Evolutionary conservation across 106 monocot species (phyloP).

Genomic region (Narthecium ossifragum): DNA sequence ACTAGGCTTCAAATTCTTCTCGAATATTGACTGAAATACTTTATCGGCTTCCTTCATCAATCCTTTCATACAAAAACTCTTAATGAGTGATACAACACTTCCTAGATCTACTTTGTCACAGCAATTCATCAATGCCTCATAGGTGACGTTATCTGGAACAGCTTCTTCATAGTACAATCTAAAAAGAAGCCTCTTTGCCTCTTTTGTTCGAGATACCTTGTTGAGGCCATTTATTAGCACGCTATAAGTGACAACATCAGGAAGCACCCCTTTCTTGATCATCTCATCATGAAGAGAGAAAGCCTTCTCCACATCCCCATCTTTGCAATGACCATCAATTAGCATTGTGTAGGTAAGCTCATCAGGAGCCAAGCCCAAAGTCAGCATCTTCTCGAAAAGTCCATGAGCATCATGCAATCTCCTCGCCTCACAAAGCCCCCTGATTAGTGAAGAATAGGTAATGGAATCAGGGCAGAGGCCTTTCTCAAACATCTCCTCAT

Average conservation of each 20-base stretch:
- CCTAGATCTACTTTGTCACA: conserved; percentile 41
- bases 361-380: conserved; percentile 41
- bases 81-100: conserved; percentile 50
- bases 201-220: conserved; percentile 54
- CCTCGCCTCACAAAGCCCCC: conserved; percentile 58
- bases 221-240: conserved; percentile 86
- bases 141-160: conserved; percentile 49
- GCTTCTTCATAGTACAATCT: conserved; percentile 41
- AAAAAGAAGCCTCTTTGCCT: conserved; percentile 65
- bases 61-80: conserved; percentile 85
- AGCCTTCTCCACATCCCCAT: conserved; percentile 60
- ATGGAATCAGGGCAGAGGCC: conserved; percentile 55
- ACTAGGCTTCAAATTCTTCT: conserved; percentile 39
- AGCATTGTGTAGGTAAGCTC: conserved; percentile 60
- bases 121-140: conserved; percentile 41
- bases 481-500: conserved; percentile 49
- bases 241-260: conserved; percentile 85
- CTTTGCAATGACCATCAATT: conserved; percentile 78
- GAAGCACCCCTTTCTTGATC: conserved; percentile 59
- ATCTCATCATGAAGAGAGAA: conserved; percentile 71
- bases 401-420: conserved; percentile 48
- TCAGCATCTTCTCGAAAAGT: conserved; percentile 59
- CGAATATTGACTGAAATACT: conserved; percentile 46
- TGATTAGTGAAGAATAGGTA: conserved; percentile 70
- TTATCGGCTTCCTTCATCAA: conserved; percentile 77